phyloP scores from a whole-genome alignment of 352 stramenopile species.

The Globisporangium rhizosaccharum region DNA sequence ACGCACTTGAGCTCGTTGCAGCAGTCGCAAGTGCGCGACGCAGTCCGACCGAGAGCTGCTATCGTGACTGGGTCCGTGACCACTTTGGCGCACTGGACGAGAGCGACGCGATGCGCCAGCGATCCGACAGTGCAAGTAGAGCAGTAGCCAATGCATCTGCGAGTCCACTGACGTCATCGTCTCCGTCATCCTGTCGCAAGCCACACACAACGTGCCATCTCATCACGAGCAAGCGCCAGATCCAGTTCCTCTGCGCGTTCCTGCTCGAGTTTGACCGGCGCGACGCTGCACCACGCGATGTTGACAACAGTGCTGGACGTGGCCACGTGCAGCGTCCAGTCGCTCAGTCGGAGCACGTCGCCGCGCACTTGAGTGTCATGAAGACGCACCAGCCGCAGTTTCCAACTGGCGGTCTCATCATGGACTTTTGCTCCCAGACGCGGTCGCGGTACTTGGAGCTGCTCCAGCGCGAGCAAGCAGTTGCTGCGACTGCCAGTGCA shows the following conservation, averaged over 20 bases:
- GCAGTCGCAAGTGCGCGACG: slow-evolving; percentile 1
- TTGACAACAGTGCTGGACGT: neutral
- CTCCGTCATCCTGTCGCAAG: neutral
- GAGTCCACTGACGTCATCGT: no score
- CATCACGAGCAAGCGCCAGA: slow-evolving; percentile 25
- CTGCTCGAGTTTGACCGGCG: slow-evolving; percentile 28
- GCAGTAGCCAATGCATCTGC: no score
- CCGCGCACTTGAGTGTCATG: slow-evolving; percentile 28
- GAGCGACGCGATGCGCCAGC: neutral
- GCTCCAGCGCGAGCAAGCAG: slow-evolving; percentile 14
- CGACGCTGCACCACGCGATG: neutral
- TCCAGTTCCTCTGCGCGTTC: slow-evolving; percentile 37
- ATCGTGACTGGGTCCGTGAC: slow-evolving; percentile 22
- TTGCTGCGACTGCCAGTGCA: neutral
- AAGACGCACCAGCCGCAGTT: slow-evolving; percentile 28
- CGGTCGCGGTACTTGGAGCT: slow-evolving; percentile 19
- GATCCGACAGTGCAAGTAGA: neutral
- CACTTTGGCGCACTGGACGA: slow-evolving; percentile 14
- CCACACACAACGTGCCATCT: slow-evolving; percentile 7
- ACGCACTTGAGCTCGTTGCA: slow-evolving; percentile 25
- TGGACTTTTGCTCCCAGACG: slow-evolving; percentile 29
- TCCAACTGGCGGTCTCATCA: slow-evolving; percentile 20
- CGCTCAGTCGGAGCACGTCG: slow-evolving; percentile 15
- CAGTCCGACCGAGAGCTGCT: neutral
- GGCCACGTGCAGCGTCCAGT: neutral